These are phyloP conservation scores for Mycena vitilis DNA, from an alignment of 768 basidiomycete genomes.

Conservation along the genomic window DNA sequence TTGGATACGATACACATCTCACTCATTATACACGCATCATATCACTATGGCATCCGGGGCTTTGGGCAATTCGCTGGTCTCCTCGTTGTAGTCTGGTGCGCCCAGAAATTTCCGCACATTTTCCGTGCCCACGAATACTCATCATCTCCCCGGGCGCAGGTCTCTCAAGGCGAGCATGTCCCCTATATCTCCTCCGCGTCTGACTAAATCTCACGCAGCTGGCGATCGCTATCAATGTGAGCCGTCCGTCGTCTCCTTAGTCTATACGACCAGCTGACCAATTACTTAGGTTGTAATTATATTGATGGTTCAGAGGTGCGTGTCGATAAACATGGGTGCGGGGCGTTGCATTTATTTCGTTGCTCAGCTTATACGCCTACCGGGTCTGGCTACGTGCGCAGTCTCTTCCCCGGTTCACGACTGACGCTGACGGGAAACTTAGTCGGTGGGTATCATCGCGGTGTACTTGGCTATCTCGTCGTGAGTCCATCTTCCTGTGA, in stretches of 20 bases:
- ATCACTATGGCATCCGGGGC: constrained; percentile 49
- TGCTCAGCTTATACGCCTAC: constrained; percentile 54
- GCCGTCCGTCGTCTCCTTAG: no score
- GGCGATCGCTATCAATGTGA: constrained; percentile 55
- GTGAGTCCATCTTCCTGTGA: constrained; percentile 41
- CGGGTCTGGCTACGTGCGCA: constrained; percentile 62
- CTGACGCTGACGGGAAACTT: neutral
- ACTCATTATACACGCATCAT: constrained; percentile 49
- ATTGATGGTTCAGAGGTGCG: constrained; percentile 57
- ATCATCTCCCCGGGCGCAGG: constrained; percentile 35
- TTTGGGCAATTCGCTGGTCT: constrained; percentile 48
- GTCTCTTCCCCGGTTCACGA: neutral
- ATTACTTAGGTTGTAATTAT: constrained; percentile 44
- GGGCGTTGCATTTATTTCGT: no score
- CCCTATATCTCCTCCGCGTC: neutral
- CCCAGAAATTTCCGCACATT: neutral
- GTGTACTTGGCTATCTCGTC: constrained; percentile 51
- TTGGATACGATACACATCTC: constrained; percentile 40
- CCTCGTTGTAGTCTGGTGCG: constrained; percentile 45
- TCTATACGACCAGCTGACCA: no score
- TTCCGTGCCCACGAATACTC: no score
- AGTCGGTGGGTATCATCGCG: constrained; percentile 53
- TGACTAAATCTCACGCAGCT: constrained; percentile 41
- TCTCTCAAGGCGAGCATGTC: constrained; percentile 46
- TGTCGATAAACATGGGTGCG: constrained; percentile 5